Evolutionary conservation across 2,329 filamentous ascomycete species (phyloP), one percentile per base, ranked within the genome.

Genomic region (Aplosporella prunicola): DNA sequence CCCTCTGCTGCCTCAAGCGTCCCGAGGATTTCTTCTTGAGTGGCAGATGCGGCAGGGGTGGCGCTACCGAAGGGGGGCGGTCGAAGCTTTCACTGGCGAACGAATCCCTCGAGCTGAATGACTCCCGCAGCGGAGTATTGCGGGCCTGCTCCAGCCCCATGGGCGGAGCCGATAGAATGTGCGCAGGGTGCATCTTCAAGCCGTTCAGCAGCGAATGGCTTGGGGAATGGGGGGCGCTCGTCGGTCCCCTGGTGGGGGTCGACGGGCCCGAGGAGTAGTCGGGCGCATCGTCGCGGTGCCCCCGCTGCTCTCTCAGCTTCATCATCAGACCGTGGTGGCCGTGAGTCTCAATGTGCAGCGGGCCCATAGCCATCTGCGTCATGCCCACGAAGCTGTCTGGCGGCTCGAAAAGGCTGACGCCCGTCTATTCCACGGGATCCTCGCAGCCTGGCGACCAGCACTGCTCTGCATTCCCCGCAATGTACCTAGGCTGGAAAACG

Each of bases 1-100:
- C 38, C 30, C 38, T 18, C 23, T 40, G 38, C 7, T n/a, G n/a
- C 17, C 45, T 41, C 36, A 58, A 43, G 18, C 50, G 47, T 26
- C 53, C 46, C 20, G 58, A 50, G 8, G 57, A 59, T 14, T 52
- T 50, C 43, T 58, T 59, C 27, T 57, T 48, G 24, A 61, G 50
- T 22, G 57, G 58, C 9, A 61, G 46, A 43, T 61, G 55, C 24
- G 57, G 55, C 40, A 52, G 47, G 7, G 56, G 55, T 20, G 37
- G 17, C 14, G 37, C 37, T n/a, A 39, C 30, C 15, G 32, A 13
- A 20, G 32, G 27, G 24, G 38, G 38, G n/a, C 38, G 38, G 24
- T 40, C 38, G 20, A 31, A 25, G 20, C 20, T 25, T 27, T 28
- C 24, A 29, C 28, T 40, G 16, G 32, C 38, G 15, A 25, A 26